Percentiles rank a stretch among this genome's conserved stretches.
Evolutionary conservation across 495 filamentous ascomycete species (phyloP).

Genomic region (Neurospora sp.): DNA sequence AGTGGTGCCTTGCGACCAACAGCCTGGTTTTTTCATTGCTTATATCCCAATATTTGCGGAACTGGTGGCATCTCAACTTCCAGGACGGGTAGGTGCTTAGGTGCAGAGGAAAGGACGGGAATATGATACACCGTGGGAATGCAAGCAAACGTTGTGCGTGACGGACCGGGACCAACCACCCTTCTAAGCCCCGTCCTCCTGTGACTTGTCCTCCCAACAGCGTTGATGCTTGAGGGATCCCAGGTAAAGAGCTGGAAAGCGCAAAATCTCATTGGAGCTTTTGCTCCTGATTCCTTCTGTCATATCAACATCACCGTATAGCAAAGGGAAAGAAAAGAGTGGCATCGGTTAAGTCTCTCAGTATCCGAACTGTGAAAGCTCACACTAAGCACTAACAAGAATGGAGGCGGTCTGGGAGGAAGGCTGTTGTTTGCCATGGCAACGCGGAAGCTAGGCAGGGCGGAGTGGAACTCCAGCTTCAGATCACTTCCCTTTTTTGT

Average conservation of each 20-base stretch:
- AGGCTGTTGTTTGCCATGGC: background rate
- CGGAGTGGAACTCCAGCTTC: background rate
- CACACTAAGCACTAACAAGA: background rate
- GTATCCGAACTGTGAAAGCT: background rate
- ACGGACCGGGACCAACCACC: background rate
- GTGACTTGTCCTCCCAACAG: background rate
- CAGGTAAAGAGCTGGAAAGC: background rate
- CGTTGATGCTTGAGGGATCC: background rate
- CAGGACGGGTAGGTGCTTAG: slow-evolving; percentile 11
- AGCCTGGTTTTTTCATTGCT: background rate
- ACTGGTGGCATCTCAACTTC: background rate
- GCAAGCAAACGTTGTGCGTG: background rate
- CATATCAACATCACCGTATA: background rate
- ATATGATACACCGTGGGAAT: background rate
- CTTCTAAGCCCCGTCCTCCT: background rate
- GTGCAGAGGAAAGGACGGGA: background rate
- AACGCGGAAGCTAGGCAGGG: background rate
- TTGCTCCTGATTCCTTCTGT: background rate
- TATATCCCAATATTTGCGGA: background rate
- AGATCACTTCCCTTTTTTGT: background rate
- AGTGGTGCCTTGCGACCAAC: background rate
- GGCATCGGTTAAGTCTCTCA: background rate
- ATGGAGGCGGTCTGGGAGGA: background rate
- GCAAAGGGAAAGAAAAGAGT: background rate
- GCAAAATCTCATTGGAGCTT: background rate